A percentile compares a stretch with the other conserved stretches of the same genome.
Evolutionary conservation across 345 rosid genomes (phyloP).

Genomic region (Arabis hirsuta): DNA sequence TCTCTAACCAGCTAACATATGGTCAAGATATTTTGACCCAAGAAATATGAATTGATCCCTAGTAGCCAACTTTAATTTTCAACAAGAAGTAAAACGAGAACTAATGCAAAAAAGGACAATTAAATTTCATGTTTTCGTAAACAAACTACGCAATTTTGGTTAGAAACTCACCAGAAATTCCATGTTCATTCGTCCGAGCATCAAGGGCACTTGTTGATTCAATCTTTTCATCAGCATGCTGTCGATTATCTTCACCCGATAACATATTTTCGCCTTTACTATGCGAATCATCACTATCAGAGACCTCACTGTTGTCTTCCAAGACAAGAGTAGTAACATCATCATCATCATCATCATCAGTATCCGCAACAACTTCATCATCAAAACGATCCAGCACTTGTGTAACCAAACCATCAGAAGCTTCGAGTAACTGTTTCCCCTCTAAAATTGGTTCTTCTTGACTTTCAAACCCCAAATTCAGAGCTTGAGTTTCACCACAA

Average conservation of each 20-base stretch:
- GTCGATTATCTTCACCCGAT: slow-evolving; percentile 33
- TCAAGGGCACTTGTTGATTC: slow-evolving; percentile 28
- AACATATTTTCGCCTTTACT: slow-evolving; percentile 37
- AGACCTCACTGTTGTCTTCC: slow-evolving; percentile 44
- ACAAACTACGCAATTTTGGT: neutral
- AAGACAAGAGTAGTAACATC: slow-evolving; percentile 66
- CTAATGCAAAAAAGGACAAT: slow-evolving; percentile 6
- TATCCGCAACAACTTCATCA: slow-evolving; percentile 36
- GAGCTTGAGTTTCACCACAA: slow-evolving; percentile 48
- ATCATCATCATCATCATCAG: slow-evolving; percentile 54
- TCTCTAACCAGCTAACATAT: slow-evolving; percentile 30
- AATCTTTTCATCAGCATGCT: slow-evolving; percentile 26
- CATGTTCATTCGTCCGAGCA: slow-evolving; percentile 34
- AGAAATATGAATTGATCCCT: slow-evolving; percentile 26
- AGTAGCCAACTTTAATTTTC: slow-evolving; percentile 6
- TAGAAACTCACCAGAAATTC: slow-evolving; percentile 51
- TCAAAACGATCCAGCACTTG: slow-evolving; percentile 38
- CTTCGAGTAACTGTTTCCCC: slow-evolving; percentile 30
- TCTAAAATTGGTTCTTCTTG: slow-evolving; percentile 40
- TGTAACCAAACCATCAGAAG: slow-evolving; percentile 43
- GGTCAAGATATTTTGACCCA: slow-evolving; percentile 32
- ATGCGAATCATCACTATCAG: slow-evolving; percentile 43
- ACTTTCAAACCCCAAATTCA: slow-evolving; percentile 38
- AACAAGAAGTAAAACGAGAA: slow-evolving; percentile 6
- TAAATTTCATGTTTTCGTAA: neutral